Percentiles rank a stretch among this genome's conserved stretches.
Evolutionary conservation across 129 eudicot genomes (phyloP).

Genomic region (Flaveria ramosissima): DNA sequence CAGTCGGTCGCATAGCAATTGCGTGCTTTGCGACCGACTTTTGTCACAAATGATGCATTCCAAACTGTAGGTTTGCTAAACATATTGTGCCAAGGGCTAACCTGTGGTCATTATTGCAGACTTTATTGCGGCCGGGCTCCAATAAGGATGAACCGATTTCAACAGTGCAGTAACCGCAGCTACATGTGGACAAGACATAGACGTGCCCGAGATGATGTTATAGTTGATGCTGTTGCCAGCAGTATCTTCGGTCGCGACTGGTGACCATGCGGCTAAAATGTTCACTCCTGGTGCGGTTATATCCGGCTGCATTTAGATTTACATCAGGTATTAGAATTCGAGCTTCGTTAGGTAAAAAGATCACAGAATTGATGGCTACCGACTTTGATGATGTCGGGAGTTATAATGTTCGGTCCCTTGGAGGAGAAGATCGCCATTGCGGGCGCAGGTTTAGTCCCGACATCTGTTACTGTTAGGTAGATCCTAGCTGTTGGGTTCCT

Average conservation of each 20-base stretch:
- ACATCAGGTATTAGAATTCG: neutral
- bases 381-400: constrained; percentile 65
- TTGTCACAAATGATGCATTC: neutral
- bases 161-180: constrained; percentile 57
- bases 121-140: constrained; percentile 73
- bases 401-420: constrained; percentile 60
- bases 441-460: constrained; percentile 53
- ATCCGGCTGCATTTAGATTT: constrained; percentile 58
- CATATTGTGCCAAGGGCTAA: neutral
- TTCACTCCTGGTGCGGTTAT: constrained; percentile 72
- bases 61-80: no score
- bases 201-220: constrained; percentile 66
- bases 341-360: constrained; percentile 5
- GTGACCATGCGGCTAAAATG: constrained; percentile 81
- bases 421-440: constrained; percentile 63
- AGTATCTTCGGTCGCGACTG: constrained; percentile 40
- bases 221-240: constrained; percentile 46
- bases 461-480: constrained; percentile 42
- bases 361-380: neutral
- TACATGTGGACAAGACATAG: constrained; percentile 79
- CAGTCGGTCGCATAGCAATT: neutral
- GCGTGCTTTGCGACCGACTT: neutral
- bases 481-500: constrained; percentile 64
- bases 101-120: constrained; percentile 80
- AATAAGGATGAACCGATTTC: constrained; percentile 60